Conservation (phyloP, 148 eudicot species). For the Beta vulgaris region DNA sequence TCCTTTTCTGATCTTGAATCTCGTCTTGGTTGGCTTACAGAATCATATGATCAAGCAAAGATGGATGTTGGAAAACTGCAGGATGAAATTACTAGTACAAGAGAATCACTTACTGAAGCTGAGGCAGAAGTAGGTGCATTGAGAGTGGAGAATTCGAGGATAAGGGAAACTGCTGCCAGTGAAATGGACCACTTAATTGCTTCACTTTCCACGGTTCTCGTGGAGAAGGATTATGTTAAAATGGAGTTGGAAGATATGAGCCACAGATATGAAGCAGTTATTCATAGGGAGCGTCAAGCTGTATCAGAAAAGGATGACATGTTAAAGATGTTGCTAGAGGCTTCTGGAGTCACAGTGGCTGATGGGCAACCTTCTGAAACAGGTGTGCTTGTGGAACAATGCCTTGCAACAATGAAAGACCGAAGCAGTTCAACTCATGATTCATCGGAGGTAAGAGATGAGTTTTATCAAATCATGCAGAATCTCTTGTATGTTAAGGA, state of each 20-base stretch:
- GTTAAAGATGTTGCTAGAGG: constrained; percentile 52
- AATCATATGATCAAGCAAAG: constrained; percentile 56
- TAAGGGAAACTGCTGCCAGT: constrained; percentile 42
- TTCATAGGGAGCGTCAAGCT: constrained; percentile 45
- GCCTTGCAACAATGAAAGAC: constrained; percentile 54
- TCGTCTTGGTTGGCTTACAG: constrained; percentile 58
- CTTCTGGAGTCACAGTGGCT: constrained; percentile 49
- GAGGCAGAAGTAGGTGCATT: constrained; percentile 45
- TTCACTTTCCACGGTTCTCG: constrained; percentile 50
- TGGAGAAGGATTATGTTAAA: constrained; percentile 53
- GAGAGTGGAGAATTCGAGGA: constrained; percentile 46
- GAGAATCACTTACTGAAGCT: constrained; percentile 49
- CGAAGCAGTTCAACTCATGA: constrained; percentile 28
- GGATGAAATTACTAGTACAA: constrained; percentile 40
- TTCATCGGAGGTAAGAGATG: constrained; percentile 40
- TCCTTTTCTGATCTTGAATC: constrained; percentile 60
- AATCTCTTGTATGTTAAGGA: constrained; percentile 54
- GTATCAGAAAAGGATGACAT: constrained; percentile 56
- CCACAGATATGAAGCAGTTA: constrained; percentile 37
- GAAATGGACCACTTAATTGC: constrained; percentile 54
- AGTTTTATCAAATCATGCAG: constrained; percentile 52
- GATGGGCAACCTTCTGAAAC: constrained; percentile 37
- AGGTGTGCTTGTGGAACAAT: constrained; percentile 45
- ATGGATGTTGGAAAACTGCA: constrained; percentile 49
- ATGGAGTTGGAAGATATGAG: constrained; percentile 58